These are phyloP conservation scores for Gossypium aridum DNA, from an alignment of 441 rosid genomes.

Conservation along the genomic window DNA sequence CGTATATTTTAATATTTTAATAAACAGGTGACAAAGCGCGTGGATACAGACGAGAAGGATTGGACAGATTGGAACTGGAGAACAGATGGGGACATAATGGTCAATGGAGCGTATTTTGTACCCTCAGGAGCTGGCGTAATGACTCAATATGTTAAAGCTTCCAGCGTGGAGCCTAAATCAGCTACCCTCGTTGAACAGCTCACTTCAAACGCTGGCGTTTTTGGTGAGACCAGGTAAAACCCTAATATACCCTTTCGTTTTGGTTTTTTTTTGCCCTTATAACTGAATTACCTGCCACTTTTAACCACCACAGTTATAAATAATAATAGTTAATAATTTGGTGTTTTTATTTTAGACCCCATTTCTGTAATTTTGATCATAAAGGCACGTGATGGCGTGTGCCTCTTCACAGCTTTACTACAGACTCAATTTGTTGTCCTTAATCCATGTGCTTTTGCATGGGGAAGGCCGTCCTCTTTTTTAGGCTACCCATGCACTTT, in stretches of 20 bases:
- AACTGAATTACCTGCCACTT: conserved; percentile 16
- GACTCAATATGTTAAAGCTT: conserved; percentile 53
- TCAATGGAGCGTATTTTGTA: conserved; percentile 87
- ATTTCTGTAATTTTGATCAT: neutral
- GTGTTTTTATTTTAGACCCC: neutral
- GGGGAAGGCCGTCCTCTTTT: neutral
- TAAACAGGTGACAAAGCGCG: conserved; percentile 85
- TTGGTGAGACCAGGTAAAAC: conserved; percentile 63
- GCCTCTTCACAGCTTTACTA: conserved; percentile 9
- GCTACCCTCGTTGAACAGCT: conserved; percentile 53
- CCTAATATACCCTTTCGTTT: neutral
- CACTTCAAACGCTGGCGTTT: conserved; percentile 67
- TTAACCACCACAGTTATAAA: neutral
- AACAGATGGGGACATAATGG: conserved; percentile 79
- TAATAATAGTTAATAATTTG: too few relatives aligned
- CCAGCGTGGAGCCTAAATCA: conserved; percentile 73
- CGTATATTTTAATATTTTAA: neutral
- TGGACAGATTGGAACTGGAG: conserved; percentile 94
- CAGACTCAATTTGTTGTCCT: neutral
- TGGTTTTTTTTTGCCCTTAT: neutral
- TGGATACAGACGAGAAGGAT: conserved; percentile 55
- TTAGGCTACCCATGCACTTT: neutral
- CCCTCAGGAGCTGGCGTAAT: conserved; percentile 76
- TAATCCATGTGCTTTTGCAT: conserved; percentile 1
- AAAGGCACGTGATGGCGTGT: conserved; percentile 29